Conservation (phyloP, 768 basidiomycete genomes). For the Naganishia randhawae region DNA sequence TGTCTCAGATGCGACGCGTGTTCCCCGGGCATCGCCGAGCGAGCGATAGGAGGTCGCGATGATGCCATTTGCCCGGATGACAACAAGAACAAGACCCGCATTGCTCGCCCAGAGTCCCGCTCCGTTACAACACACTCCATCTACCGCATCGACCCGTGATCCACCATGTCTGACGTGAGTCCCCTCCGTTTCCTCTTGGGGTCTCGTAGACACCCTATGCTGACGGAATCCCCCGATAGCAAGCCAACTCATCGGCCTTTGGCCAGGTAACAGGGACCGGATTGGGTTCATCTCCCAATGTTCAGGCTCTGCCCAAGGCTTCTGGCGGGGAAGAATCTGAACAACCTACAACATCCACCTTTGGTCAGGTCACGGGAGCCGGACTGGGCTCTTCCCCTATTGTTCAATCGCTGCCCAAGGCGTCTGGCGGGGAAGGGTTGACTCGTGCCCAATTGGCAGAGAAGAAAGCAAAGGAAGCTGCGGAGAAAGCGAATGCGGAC, state of each 20-base stretch:
- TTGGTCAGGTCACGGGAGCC: slow-evolving; percentile 28
- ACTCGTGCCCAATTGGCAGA: slow-evolving; percentile 35
- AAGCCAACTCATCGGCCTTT: neutral
- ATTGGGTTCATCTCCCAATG: slow-evolving; percentile 33
- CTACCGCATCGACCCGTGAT: neutral
- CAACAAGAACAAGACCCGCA: too few relatives aligned
- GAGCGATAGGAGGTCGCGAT: slow-evolving; percentile 11
- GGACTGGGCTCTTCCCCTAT: slow-evolving; percentile 34
- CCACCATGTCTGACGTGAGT: slow-evolving; percentile 16
- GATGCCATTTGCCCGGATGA: too few relatives aligned
- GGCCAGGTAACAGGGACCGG: slow-evolving; percentile 32
- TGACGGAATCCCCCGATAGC: neutral
- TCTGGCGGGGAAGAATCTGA: slow-evolving; percentile 30
- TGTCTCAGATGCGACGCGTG: slow-evolving; percentile 21
- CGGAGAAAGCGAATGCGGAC: slow-evolving; percentile 15
- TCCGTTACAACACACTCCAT: neutral
- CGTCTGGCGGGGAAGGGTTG: slow-evolving; percentile 32
- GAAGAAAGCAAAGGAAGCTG: slow-evolving; percentile 31
- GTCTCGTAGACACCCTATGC: neutral
- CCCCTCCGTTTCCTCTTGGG: neutral
- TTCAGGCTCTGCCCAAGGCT: slow-evolving; percentile 31
- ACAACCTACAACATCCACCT: neutral
- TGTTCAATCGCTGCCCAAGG: slow-evolving; percentile 31
- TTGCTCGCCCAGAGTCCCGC: too few relatives aligned
- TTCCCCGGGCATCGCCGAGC: neutral